Evolutionary conservation across 257 asterid genomes (phyloP).

Genomic region (Rubia yunnanensis): DNA sequence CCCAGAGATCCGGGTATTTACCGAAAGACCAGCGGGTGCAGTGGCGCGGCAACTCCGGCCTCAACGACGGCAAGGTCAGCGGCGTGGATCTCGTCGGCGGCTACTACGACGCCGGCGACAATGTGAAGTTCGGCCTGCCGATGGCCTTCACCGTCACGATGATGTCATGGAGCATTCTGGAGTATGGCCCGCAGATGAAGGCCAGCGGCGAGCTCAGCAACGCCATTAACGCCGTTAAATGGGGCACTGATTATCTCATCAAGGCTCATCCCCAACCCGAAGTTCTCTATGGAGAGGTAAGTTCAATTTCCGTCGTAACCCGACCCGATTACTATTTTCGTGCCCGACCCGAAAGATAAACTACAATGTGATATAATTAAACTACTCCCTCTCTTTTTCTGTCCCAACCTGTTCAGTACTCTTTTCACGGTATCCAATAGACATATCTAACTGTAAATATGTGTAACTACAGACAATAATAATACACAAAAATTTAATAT

Average conservation of each 20-base stretch:
- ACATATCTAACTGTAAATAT: too few species aligned
- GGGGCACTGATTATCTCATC: conserved; percentile 97
- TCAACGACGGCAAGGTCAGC: conserved; percentile 63
- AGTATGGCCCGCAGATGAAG: conserved; percentile 73
- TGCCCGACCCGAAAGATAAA: not conserved
- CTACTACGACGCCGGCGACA: conserved; percentile 97
- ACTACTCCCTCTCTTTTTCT: too few species aligned
- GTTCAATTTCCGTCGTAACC: not conserved
- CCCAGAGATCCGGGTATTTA: conserved; percentile 95
- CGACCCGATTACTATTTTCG: not conserved
- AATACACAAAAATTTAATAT: too few species aligned
- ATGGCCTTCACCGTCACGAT: conserved; percentile 94
- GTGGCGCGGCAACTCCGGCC: conserved; percentile 97
- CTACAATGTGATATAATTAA: not conserved
- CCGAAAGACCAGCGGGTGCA: conserved; percentile 68
- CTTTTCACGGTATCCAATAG: too few species aligned
- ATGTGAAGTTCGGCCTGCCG: conserved; percentile 91
- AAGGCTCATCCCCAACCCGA: conserved; percentile 89
- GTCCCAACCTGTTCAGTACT: too few species aligned
- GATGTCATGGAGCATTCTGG: conserved; percentile 92
- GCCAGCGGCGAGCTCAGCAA: conserved; percentile 68
- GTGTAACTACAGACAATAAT: too few species aligned
- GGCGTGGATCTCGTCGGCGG: conserved; percentile 99
- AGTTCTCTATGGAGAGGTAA: conserved; percentile 88
- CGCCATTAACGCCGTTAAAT: conserved; percentile 81